Percentiles rank a stretch among this genome's conserved stretches.
These are phyloP conservation scores for Vitis rotundifolia DNA, from an alignment of 164 flowering plant species.

Conservation along the genomic window DNA sequence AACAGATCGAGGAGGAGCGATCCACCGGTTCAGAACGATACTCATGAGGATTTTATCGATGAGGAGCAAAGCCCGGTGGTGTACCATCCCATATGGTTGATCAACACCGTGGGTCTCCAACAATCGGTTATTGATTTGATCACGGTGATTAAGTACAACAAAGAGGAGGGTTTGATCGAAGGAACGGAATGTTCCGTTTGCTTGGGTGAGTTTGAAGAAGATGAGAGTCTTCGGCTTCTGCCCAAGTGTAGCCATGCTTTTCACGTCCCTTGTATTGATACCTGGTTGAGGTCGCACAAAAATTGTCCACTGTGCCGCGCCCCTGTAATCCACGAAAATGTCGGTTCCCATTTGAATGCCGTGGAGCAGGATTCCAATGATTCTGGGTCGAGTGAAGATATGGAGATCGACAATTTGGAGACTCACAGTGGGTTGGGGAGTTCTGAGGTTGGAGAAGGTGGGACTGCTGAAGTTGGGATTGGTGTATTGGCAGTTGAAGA, in stretches of 20 bases:
- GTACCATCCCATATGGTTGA: constrained; percentile 47
- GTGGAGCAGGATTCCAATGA: neutral
- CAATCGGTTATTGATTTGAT: constrained; percentile 36
- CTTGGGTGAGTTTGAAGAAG: constrained; percentile 34
- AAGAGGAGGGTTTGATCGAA: constrained; percentile 26
- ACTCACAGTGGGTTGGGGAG: neutral
- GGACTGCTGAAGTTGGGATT: constrained; percentile 8
- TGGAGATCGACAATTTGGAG: constrained; percentile 6
- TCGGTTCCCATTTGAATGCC: neutral
- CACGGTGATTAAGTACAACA: constrained; percentile 22
- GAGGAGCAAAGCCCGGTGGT: constrained; percentile 30
- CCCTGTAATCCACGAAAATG: constrained; percentile 13
- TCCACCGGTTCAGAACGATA: constrained; percentile 4
- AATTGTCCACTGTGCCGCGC: constrained; percentile 49
- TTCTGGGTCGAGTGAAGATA: constrained; percentile 7
- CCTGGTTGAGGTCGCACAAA: constrained; percentile 41
- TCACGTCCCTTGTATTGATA: constrained; percentile 43
- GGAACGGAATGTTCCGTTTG: constrained; percentile 45
- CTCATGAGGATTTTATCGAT: constrained; percentile 25
- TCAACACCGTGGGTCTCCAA: constrained; percentile 31
- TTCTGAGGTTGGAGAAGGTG: constrained; percentile 12
- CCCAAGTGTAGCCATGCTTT: constrained; percentile 49
- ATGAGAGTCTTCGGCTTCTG: constrained; percentile 34
- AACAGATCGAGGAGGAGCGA: constrained; percentile 5
- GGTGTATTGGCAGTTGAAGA: neutral